Evolutionary conservation across 768 basidiomycete genomes (phyloP).

Genomic region (Collybia sordida): DNA sequence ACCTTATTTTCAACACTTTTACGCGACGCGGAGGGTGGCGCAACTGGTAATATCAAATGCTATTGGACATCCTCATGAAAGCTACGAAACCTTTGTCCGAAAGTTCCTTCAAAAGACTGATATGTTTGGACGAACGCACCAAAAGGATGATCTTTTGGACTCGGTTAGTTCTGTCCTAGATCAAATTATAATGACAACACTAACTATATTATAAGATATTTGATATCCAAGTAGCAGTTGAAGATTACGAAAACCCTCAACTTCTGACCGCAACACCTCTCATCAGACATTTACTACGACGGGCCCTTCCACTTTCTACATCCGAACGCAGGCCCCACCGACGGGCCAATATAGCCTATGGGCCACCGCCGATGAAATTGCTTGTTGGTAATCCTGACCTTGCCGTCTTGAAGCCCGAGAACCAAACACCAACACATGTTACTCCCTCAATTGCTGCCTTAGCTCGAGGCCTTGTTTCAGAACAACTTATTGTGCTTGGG

Average conservation of each 20-base stretch:
- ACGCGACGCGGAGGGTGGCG: conserved; percentile 47
- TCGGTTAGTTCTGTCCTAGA: conserved; percentile 23
- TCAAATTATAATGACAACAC: neutral
- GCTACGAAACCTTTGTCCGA: conserved; percentile 33
- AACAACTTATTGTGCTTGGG: conserved; percentile 55
- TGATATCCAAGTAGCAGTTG: conserved; percentile 29
- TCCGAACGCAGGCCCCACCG: conserved; percentile 6
- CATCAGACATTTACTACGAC: conserved; percentile 23
- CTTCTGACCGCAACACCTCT: conserved; percentile 22
- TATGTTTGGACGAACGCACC: conserved; percentile 32
- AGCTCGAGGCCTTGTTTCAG: conserved; percentile 51
- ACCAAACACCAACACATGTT: conserved; percentile 58
- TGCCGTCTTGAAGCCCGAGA: conserved; percentile 52
- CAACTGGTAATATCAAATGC: conserved; percentile 45
- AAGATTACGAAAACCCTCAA: conserved; percentile 17
- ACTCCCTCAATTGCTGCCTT: conserved; percentile 58
- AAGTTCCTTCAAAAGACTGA: conserved; percentile 31
- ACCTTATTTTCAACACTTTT: conserved; percentile 46
- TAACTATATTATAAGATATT: conserved; percentile 18
- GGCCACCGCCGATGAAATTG: conserved; percentile 15
- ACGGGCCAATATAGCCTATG: neutral
- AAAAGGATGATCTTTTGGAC: conserved; percentile 30
- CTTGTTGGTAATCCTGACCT: conserved; percentile 50
- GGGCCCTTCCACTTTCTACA: conserved; percentile 8
- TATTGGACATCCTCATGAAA: conserved; percentile 24